Conservation (phyloP, 75 land plant species). For the Chamaecyparis obtusa region DNA sequence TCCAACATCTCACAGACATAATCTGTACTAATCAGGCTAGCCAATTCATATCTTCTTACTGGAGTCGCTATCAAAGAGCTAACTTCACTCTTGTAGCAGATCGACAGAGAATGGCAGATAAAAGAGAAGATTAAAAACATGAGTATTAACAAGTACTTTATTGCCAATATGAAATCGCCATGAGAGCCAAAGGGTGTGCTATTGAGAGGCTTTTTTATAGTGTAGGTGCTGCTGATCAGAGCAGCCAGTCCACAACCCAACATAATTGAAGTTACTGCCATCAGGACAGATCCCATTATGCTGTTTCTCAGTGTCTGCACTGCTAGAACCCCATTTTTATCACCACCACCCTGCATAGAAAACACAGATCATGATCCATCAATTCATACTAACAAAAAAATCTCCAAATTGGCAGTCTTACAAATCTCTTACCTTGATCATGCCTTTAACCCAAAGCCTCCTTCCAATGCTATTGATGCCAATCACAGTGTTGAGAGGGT, state of each 20-base stretch:
- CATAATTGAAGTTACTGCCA: constrained; percentile 79
- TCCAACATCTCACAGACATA: constrained; percentile 63
- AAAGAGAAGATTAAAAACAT: constrained; percentile 72
- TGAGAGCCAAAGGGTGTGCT: constrained; percentile 54
- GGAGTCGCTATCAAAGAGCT: constrained; percentile 69
- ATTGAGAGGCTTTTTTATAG: constrained; percentile 49
- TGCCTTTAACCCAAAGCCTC: constrained; percentile 52
- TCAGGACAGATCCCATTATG: constrained; percentile 72
- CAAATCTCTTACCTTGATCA: background rate
- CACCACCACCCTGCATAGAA: constrained; percentile 53
- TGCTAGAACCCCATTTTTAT: constrained; percentile 77
- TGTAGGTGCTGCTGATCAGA: constrained; percentile 63
- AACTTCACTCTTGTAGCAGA: constrained; percentile 77
- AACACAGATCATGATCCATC: background rate
- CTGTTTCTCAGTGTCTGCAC: constrained; percentile 69
- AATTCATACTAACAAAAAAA: background rate
- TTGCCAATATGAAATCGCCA: constrained; percentile 48
- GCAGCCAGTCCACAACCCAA: constrained; percentile 66
- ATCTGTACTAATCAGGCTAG: constrained; percentile 12
- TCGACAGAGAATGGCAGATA: constrained; percentile 77
- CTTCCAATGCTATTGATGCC: constrained; percentile 62
- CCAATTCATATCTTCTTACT: constrained; percentile 10
- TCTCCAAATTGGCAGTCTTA: background rate
- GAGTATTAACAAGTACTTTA: constrained; percentile 65
- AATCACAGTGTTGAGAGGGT: constrained; percentile 54